Conservation (phyloP, 148 eudicot species). For the Gaultheria prostrata region DNA sequence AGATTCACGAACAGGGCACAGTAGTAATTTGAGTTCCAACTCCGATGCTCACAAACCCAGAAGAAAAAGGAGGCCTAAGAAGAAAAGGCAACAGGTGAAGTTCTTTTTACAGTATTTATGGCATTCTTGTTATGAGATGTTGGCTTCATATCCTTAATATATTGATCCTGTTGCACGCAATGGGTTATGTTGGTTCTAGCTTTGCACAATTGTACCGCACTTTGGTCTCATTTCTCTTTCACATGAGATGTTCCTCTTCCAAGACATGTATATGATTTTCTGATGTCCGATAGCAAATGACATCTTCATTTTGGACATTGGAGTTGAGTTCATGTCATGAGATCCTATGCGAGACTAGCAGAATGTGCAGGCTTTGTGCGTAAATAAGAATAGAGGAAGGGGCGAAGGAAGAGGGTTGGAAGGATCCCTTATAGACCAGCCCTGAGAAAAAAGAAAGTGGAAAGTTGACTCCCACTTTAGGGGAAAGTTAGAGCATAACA, state of each 20-base stretch:
- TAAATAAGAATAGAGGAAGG: not conserved
- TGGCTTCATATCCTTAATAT: not conserved
- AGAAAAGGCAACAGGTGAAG: conserved; percentile 60
- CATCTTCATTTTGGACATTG: not conserved
- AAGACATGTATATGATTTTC: not conserved
- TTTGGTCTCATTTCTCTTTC: not conserved
- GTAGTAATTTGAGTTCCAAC: conserved; percentile 79
- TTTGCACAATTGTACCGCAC: not conserved
- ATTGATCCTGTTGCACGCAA: not conserved
- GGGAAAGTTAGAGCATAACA: not conserved
- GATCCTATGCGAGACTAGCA: not conserved
- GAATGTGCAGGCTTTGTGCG: not conserved
- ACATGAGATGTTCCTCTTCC: not conserved
- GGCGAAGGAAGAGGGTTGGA: not conserved
- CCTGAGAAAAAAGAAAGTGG: not conserved
- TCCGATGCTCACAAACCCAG: conserved; percentile 82
- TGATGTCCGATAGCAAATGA: not conserved
- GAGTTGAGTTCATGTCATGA: not conserved
- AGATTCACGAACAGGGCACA: conserved; percentile 60
- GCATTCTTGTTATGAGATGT: too few relatives aligned
- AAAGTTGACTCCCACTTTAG: not conserved
- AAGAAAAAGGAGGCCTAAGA: conserved; percentile 95
- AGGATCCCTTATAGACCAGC: not conserved
- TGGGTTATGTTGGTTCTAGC: not conserved
- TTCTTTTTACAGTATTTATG: not conserved